Base-by-base conservation (phyloP, 2,329 filamentous ascomycete species). In the Endoconidiophora polonica region DNA sequence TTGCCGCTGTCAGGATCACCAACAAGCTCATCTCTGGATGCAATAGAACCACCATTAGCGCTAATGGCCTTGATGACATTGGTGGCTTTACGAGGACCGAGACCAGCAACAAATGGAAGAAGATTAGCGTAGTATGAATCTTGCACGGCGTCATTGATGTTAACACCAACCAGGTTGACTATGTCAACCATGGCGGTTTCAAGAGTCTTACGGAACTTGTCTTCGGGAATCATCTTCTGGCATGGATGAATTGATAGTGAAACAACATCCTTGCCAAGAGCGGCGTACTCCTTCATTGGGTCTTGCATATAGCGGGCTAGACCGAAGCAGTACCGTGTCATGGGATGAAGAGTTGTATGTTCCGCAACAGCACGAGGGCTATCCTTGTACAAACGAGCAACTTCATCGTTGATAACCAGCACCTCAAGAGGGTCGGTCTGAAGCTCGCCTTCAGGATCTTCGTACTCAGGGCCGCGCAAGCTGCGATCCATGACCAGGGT, bases 171-270 rank as follows among this genome's bases (percentile, higher is more conserved):
- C 41, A 98, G 77, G 62, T 98, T 98, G 57, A 98, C 91, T 74
- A 94, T 94, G 62, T 98, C 91, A 9, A 98, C 90, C 78, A 98
- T 85, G 42, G 90, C 86, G n/a, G 85, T 93, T 59, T 98, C 91
- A 14, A 98, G 73, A 54, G 86, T 79, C 62, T 85, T 87, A 55
- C 81, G 69, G 38, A 98, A 72, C 67, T 94, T 88, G 37, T 96
- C 90, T 54, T 87, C 77, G 0, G 88, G 83, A 12, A 98, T 73
- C 26, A 95, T 75, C 54, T 88, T 83, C 62, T 98, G 91, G 58
- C 87, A 88, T 3, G 85, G 78, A 58, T 95, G 87, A 65, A 95
- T 95, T 18, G 80, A 76, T 54, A 98, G 74, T 1, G 90, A 94
- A 10, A 81, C 70, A 54, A 96, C 79, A 60, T 96, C 88, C 58